A percentile compares a stretch with the other conserved stretches of the same genome.
These are phyloP conservation scores for Breviolum minutum DNA, from an alignment of 73 alveolate species.

Conservation along the genomic window DNA sequence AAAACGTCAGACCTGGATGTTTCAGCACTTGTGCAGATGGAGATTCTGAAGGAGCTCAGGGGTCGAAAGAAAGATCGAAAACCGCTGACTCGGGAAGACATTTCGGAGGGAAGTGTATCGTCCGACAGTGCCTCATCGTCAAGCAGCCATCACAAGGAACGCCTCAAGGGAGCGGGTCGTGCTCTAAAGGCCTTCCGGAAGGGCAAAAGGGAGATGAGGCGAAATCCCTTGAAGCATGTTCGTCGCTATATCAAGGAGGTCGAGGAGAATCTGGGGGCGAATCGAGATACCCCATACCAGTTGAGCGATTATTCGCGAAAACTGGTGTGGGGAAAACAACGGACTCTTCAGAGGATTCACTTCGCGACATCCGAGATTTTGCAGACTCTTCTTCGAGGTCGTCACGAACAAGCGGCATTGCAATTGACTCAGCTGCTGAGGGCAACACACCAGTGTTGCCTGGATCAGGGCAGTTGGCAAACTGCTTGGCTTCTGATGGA, in stretches of 20 bases:
- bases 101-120: no score
- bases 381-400: background rate
- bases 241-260: background rate
- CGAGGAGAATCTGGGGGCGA: background rate
- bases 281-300: background rate
- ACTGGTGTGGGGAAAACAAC: conserved; percentile 5
- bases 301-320: background rate
- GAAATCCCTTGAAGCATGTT: background rate
- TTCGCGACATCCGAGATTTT: background rate
- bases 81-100: background rate
- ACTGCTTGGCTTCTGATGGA: background rate
- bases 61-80: background rate
- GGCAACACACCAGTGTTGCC: background rate
- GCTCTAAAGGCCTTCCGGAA: conserved; percentile 11
- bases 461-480: conserved; percentile 28
- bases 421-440: conserved; percentile 10
- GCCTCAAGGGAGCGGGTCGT: background rate
- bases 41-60: background rate
- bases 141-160: no score
- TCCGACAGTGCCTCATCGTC: no score
- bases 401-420: conserved; percentile 14
- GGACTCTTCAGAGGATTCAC: background rate
- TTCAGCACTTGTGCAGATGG: background rate
- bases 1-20: background rate
- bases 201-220: background rate